These are phyloP conservation scores for Solanum peruvianum DNA, from an alignment of 257 asterid species.

Conservation along the genomic window DNA sequence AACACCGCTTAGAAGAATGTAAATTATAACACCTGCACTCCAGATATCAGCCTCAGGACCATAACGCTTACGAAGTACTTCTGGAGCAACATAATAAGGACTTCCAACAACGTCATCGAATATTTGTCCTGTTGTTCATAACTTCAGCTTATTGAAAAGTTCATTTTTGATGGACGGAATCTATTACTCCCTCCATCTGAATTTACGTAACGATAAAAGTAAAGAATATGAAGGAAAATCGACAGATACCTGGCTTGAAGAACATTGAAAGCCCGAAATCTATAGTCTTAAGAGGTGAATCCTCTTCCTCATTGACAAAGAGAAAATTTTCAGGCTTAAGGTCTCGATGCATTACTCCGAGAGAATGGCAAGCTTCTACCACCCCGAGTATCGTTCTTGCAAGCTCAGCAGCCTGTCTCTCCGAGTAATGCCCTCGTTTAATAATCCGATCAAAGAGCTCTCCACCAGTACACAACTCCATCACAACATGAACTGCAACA, in stretches of 20 bases:
- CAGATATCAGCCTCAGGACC: constrained; percentile 64
- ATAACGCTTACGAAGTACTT: constrained; percentile 48
- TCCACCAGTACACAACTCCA: constrained; percentile 91
- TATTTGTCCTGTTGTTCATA: constrained; percentile 31
- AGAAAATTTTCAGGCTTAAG: constrained; percentile 91
- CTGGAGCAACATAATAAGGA: constrained; percentile 77
- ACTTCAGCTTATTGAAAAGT: background rate
- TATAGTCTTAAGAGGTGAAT: constrained; percentile 66
- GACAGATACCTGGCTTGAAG: constrained; percentile 66
- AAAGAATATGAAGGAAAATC: background rate
- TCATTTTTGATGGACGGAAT: background rate
- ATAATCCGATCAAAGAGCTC: constrained; percentile 89
- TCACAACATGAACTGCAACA: constrained; percentile 72
- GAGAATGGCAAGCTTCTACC: constrained; percentile 68
- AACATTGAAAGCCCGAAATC: constrained; percentile 83
- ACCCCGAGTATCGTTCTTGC: constrained; percentile 69
- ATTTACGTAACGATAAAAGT: background rate
- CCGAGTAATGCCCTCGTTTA: constrained; percentile 74
- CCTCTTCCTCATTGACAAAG: constrained; percentile 59
- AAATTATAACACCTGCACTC: constrained; percentile 73
- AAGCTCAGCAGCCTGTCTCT: constrained; percentile 72
- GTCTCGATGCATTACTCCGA: constrained; percentile 93
- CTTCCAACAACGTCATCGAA: constrained; percentile 59
- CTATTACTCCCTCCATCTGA: background rate
- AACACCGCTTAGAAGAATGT: constrained; percentile 55